Evolutionary conservation across 768 basidiomycete genomes (phyloP).

Genomic region (Lyophyllum shimeji): DNA sequence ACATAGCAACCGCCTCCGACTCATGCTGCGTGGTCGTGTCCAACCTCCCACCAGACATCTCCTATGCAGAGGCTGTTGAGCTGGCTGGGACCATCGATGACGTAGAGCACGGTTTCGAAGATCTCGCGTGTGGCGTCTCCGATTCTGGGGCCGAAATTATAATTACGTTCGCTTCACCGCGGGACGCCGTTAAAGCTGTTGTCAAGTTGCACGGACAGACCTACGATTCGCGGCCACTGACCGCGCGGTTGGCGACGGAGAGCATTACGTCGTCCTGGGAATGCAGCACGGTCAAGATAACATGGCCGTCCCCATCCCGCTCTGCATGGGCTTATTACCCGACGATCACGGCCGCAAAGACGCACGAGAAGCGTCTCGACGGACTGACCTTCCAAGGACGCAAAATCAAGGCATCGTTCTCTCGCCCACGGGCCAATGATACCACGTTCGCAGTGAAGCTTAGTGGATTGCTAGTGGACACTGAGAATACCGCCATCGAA

Average conservation of each 20-base stretch:
- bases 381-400: conserved; percentile 37
- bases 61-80: conserved; percentile 26
- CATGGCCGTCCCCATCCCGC: conserved; percentile 43
- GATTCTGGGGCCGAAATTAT: conserved; percentile 17
- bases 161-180: conserved; percentile 28
- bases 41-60: conserved; percentile 35
- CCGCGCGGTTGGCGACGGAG: conserved; percentile 25
- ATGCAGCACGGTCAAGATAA: conserved; percentile 36
- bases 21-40: conserved; percentile 32
- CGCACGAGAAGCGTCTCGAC: conserved; percentile 38
- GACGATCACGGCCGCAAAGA: conserved; percentile 41
- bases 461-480: conserved; percentile 38
- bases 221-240: conserved; percentile 23
- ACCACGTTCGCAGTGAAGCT: conserved; percentile 43
- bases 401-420: conserved; percentile 38
- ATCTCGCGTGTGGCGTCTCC: conserved; percentile 19
- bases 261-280: conserved; percentile 10
- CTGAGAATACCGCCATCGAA: conserved; percentile 30
- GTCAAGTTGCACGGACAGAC: conserved; percentile 29
- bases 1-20: conserved; percentile 37
- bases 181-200: conserved; percentile 33
- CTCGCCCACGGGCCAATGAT: conserved; percentile 31
- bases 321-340: conserved; percentile 49
- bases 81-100: conserved; percentile 32
- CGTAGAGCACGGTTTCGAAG: conserved; percentile 22